Evolutionary conservation across 306 rosid species (phyloP).

Genomic region (Gillenia trifoliata): DNA sequence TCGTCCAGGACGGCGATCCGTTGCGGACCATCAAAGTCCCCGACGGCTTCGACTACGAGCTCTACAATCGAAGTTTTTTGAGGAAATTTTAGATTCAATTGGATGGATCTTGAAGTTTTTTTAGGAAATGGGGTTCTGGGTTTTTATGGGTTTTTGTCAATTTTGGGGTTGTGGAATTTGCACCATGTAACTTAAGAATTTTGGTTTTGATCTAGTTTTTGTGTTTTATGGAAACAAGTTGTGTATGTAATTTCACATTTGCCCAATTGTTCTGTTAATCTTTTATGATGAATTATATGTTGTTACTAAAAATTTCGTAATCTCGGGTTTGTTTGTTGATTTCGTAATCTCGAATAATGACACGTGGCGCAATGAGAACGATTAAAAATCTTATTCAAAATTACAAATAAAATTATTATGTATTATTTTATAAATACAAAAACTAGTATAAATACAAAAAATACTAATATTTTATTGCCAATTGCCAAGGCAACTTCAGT

Average conservation of each 20-base stretch:
- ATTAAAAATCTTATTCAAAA: too few species aligned
- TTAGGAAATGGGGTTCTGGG: constrained; percentile 1
- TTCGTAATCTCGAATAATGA: too few species aligned
- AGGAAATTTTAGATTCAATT: constrained; percentile 9
- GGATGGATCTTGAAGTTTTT: neutral
- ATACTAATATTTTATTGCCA: too few species aligned
- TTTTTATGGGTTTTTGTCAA: neutral
- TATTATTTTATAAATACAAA: too few species aligned
- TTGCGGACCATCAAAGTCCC: constrained; percentile 55
- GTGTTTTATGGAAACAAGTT: neutral
- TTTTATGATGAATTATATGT: neutral
- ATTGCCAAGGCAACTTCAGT: too few species aligned
- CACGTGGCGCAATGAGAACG: too few species aligned
- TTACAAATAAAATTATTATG: too few species aligned
- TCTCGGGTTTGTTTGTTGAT: neutral
- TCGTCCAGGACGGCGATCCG: constrained; percentile 84
- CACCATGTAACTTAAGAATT: neutral
- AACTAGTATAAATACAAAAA: too few species aligned
- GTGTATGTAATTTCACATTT: neutral
- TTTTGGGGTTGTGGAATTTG: neutral
- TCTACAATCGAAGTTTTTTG: constrained; percentile 70
- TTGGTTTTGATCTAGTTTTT: neutral
- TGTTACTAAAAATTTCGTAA: neutral
- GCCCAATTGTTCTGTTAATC: neutral
- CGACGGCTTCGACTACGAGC: constrained; percentile 59